Conservation (phyloP, 2,329 filamentous ascomycete genomes). For the Didymella exigua region DNA sequence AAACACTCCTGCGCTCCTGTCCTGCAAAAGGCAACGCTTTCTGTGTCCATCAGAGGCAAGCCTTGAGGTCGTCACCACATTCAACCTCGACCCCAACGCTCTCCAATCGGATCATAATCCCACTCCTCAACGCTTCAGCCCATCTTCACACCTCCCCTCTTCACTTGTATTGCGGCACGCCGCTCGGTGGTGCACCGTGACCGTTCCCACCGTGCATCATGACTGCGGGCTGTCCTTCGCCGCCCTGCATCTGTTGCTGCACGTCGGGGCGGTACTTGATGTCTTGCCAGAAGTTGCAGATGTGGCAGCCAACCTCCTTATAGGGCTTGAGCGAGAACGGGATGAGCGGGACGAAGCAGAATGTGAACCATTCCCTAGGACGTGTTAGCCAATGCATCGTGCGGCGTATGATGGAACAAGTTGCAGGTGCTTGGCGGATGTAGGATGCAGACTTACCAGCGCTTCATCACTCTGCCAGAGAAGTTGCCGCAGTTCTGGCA, state of each 20-base stretch:
- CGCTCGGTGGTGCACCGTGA: slow-evolving; percentile 21
- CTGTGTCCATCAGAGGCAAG: too few species aligned
- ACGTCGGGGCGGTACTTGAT: slow-evolving; percentile 52
- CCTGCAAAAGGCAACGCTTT: too few species aligned
- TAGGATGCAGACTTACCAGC: slow-evolving; percentile 46
- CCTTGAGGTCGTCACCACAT: not conserved
- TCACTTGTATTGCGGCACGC: slow-evolving; percentile 35
- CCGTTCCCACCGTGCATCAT: slow-evolving; percentile 34
- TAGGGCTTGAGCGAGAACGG: slow-evolving; percentile 66
- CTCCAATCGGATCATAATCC: not conserved
- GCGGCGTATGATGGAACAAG: not conserved
- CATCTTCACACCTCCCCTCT: not conserved
- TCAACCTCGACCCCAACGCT: not conserved
- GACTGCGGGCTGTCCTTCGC: slow-evolving; percentile 22
- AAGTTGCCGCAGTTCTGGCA: slow-evolving; percentile 61
- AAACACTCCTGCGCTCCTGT: not conserved
- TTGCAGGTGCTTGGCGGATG: not conserved
- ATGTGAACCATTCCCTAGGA: slow-evolving; percentile 71
- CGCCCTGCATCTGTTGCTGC: slow-evolving; percentile 36
- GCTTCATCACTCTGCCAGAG: slow-evolving; percentile 51
- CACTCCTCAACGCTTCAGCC: not conserved
- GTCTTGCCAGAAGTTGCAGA: slow-evolving; percentile 76
- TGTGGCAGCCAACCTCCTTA: slow-evolving; percentile 72
- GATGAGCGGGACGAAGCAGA: slow-evolving; percentile 77
- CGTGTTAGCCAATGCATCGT: not conserved